A percentile compares a stretch with the other conserved stretches of the same genome.
phyloP scores from a whole-genome alignment of 805 yeast genomes.

The Osmozyma mogii region DNA sequence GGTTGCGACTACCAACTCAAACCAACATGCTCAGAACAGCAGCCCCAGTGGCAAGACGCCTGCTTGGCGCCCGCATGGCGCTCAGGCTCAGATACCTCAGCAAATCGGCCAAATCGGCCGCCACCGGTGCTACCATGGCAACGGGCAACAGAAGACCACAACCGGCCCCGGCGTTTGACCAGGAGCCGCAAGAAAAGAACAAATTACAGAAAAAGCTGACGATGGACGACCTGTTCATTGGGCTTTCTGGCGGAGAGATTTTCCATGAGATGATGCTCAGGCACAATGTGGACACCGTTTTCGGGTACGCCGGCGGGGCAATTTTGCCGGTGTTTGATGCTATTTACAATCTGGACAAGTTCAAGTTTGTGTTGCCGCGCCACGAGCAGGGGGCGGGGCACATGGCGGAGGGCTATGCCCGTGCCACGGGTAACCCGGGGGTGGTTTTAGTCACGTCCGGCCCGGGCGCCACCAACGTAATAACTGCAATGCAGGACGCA shows the following conservation, averaged over 20 bases:
- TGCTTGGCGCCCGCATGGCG: no score
- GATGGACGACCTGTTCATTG: conserved; percentile 85
- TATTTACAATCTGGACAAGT: conserved; percentile 81
- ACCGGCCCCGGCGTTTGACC: conserved; percentile 48
- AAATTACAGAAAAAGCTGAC: conserved; percentile 12
- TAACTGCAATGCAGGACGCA: conserved; percentile 98
- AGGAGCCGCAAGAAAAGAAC: conserved; percentile 12
- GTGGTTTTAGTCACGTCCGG: conserved; percentile 98
- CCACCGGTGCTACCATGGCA: no score
- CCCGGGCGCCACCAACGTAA: conserved; percentile 97
- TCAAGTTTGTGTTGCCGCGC: conserved; percentile 86
- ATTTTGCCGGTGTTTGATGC: conserved; percentile 97
- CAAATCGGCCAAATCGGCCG: no score
- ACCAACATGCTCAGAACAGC: no score
- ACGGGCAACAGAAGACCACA: conserved; percentile 23
- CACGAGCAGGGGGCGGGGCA: conserved; percentile 99
- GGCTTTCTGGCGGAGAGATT: conserved; percentile 96
- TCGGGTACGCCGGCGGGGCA: conserved; percentile 99
- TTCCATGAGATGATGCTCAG: conserved; percentile 98
- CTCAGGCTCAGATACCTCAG: no score
- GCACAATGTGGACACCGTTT: conserved; percentile 90
- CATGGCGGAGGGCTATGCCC: conserved; percentile 99
- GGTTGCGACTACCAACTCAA: no score
- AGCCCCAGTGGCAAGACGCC: no score
- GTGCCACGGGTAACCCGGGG: conserved; percentile 94